These are phyloP conservation scores for Saccharomycopsis malanga DNA, from an alignment of 805 yeast species.

Conservation along the genomic window DNA sequence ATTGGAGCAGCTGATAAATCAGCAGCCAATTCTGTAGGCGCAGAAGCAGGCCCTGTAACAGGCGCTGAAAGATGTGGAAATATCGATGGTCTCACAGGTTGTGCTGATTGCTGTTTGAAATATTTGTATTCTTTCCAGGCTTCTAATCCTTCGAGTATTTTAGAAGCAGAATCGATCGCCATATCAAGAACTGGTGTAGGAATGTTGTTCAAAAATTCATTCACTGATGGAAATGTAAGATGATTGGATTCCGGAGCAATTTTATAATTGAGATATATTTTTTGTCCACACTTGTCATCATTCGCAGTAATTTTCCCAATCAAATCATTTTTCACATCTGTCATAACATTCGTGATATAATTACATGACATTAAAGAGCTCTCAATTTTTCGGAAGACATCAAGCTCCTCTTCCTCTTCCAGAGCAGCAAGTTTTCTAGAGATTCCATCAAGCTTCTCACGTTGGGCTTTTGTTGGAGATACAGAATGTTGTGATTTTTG, in stretches of 20 bases:
- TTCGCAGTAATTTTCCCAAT: background rate
- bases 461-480: background rate
- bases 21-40: too few relatives aligned
- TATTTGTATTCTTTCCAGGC: conserved; percentile 1
- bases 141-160: background rate
- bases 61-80: too few relatives aligned
- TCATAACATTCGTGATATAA: background rate
- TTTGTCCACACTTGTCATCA: background rate
- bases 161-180: background rate
- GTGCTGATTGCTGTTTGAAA: too few relatives aligned
- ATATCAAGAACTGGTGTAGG: conserved; percentile 4
- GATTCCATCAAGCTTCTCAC: background rate
- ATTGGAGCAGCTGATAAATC: too few relatives aligned
- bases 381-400: background rate
- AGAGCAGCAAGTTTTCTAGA: background rate
- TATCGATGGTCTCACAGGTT: too few relatives aligned
- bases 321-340: conserved; percentile 3
- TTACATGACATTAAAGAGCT: background rate
- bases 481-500: background rate
- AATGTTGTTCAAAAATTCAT: conserved; percentile 4
- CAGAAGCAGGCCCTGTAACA: too few relatives aligned
- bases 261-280: background rate
- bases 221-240: background rate
- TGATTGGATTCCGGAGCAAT: background rate
- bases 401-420: background rate